Evolutionary conservation across 495 filamentous ascomycete species (phyloP).

Genomic region (Neurospora discreta): DNA sequence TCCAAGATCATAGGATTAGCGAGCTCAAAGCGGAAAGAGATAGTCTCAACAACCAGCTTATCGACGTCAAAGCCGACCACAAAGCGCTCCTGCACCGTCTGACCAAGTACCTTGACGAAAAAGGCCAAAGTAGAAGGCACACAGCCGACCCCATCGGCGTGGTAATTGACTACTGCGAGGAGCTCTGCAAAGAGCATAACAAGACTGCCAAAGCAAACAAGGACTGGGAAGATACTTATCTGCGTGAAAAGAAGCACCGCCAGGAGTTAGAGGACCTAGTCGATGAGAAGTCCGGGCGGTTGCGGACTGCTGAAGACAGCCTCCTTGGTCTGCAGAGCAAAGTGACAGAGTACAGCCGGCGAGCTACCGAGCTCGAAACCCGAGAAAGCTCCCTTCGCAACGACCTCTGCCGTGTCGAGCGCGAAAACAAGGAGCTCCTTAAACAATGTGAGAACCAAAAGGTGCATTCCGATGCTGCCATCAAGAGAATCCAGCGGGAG

Average conservation of each 20-base stretch:
- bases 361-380: background rate
- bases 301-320: background rate
- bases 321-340: background rate
- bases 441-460: background rate
- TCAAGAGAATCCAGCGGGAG: background rate
- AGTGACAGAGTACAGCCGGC: background rate
- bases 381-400: background rate
- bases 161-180: background rate
- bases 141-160: background rate
- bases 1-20: background rate
- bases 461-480: background rate
- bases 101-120: background rate
- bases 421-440: background rate
- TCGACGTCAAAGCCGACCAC: background rate
- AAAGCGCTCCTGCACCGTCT: background rate
- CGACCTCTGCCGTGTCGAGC: background rate
- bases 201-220: background rate
- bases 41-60: background rate
- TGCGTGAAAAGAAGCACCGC: accelerated
- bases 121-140: background rate
- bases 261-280: background rate
- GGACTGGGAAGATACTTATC: background rate
- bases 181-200: background rate
- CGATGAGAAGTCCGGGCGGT: background rate
- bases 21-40: background rate